phyloP scores from a whole-genome alignment of 768 basidiomycete genomes.

The Phlegmacium glaucopus region DNA sequence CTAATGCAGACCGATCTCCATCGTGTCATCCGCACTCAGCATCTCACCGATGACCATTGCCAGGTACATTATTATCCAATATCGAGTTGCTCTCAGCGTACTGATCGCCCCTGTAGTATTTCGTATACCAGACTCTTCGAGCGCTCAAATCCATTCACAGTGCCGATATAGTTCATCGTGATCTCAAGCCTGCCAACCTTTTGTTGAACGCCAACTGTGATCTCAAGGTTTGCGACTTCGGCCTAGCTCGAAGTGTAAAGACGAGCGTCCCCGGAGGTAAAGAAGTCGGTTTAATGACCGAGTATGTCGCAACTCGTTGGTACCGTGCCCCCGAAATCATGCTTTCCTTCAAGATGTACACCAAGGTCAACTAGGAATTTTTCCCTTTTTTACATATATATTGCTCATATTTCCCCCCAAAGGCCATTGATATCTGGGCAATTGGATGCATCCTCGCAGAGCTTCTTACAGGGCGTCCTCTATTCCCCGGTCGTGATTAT shows the following conservation, averaged over 20 bases:
- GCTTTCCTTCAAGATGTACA: constrained; percentile 90
- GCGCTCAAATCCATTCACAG: constrained; percentile 89
- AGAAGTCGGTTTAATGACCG: constrained; percentile 70
- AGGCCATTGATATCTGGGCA: constrained; percentile 72
- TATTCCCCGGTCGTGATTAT: constrained; percentile 88
- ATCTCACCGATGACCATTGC: constrained; percentile 87
- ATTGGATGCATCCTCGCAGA: constrained; percentile 79
- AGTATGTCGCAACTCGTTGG: constrained; percentile 91
- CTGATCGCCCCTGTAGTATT: constrained; percentile 47
- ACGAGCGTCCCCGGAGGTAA: constrained; percentile 52
- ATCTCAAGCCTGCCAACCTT: constrained; percentile 85
- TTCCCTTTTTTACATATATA: background rate
- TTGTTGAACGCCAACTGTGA: constrained; percentile 89
- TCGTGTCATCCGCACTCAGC: constrained; percentile 86
- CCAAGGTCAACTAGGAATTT: constrained; percentile 44
- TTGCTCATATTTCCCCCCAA: background rate
- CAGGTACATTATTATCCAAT: constrained; percentile 40
- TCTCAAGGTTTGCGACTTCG: constrained; percentile 88
- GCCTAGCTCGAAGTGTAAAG: constrained; percentile 68
- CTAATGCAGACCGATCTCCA: constrained; percentile 91
- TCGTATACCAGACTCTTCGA: constrained; percentile 80
- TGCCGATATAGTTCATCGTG: constrained; percentile 76
- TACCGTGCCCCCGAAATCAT: constrained; percentile 94
- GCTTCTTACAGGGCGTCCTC: constrained; percentile 73
- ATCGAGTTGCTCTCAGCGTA: constrained; percentile 35